Conservation (phyloP, 163 green algal genomes). For the Chlorella variabilis region DNA sequence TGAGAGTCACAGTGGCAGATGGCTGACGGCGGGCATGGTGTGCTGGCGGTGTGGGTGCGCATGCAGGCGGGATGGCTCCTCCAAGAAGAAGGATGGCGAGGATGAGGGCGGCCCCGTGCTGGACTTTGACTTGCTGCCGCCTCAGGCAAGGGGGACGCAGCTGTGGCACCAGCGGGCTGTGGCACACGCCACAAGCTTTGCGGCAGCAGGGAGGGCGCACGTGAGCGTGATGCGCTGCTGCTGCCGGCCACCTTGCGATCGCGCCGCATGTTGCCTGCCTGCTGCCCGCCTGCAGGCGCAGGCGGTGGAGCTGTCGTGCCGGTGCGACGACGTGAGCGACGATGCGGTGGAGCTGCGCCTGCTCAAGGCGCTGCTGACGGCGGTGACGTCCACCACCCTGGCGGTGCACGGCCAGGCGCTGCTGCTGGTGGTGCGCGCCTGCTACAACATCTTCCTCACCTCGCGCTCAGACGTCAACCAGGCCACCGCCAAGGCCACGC, state of each 20-base stretch:
- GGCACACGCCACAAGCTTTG: not conserved
- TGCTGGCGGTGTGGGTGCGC: no score
- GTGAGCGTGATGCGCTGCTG: not conserved
- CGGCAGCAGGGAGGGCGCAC: not conserved
- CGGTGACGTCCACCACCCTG: constrained; percentile 79
- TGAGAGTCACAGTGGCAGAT: no score
- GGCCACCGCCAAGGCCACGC: constrained; percentile 92
- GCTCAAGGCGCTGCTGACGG: constrained; percentile 86
- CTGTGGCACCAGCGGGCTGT: no score
- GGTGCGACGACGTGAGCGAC: constrained; percentile 86
- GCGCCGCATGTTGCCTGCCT: constrained; percentile 14
- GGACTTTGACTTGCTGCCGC: constrained; percentile 39
- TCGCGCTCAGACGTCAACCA: constrained; percentile 93
- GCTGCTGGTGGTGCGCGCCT: constrained; percentile 82
- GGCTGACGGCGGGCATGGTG: no score
- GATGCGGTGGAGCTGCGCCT: constrained; percentile 91
- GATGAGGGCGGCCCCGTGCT: constrained; percentile 30
- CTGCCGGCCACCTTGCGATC: not conserved
- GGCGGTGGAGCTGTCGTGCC: constrained; percentile 83
- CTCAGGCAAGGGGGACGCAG: not conserved
- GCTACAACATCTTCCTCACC: constrained; percentile 98
- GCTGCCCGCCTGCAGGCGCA: constrained; percentile 59
- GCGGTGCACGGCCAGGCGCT: constrained; percentile 78
- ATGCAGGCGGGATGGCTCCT: constrained; percentile 43
- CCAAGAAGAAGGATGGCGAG: constrained; percentile 27